Conservation (phyloP, 1,284 basidiomycete genomes). For the Filobasidium uniguttulatum region DNA sequence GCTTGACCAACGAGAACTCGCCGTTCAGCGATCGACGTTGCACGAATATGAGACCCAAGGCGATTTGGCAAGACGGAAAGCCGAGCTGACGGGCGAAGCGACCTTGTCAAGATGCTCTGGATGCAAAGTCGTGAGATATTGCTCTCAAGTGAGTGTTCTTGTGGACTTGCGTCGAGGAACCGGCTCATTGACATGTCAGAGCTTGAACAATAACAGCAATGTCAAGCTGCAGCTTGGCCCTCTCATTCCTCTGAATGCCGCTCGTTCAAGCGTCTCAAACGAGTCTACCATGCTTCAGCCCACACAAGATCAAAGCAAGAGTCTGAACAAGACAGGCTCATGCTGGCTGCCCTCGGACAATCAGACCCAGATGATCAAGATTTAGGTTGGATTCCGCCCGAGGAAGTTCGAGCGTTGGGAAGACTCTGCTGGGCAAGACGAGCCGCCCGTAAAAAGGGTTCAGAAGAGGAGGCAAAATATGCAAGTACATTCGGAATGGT, state of each 20-base stretch:
- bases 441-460: constrained; percentile 39
- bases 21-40: constrained; percentile 11
- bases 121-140: constrained; percentile 59
- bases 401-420: constrained; percentile 60
- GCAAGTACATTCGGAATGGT: too few species aligned
- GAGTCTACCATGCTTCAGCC: constrained; percentile 40
- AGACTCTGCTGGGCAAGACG: constrained; percentile 56
- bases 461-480: constrained; percentile 43
- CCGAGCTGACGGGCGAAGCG: not conserved
- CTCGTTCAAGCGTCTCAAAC: constrained; percentile 48
- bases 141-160: constrained; percentile 45
- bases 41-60: not conserved
- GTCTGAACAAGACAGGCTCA: constrained; percentile 15
- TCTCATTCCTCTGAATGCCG: constrained; percentile 62
- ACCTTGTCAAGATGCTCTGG: constrained; percentile 49
- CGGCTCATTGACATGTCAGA: not conserved
- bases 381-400: constrained; percentile 46
- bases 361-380: constrained; percentile 13
- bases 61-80: not conserved
- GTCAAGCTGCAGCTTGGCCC: constrained; percentile 64
- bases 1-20: constrained; percentile 24
- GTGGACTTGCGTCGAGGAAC: not conserved
- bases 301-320: constrained; percentile 19
- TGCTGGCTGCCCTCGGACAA: constrained; percentile 11
- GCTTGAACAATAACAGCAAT: constrained; percentile 41